Evolutionary conservation across 1,139 yeast species (phyloP), one percentile per base, ranked within the genome.

Genomic region (Nakaseomyces glabratus): DNA sequence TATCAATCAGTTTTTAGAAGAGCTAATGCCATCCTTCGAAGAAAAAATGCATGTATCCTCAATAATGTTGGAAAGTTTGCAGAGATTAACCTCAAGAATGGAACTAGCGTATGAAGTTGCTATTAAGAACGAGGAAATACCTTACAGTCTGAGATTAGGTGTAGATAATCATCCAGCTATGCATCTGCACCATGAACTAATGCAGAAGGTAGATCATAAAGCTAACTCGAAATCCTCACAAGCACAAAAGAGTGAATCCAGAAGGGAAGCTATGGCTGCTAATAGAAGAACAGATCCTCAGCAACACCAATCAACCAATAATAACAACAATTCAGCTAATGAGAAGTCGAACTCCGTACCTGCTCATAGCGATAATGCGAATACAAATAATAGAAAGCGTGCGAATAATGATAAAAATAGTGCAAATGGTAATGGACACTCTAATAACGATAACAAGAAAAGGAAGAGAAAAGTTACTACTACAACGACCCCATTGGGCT

Each of bases 11-110:
- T 60, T 66, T 37, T 62, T 78, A 40, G 73, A 70, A 46, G 95
- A 82, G 41, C 68, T 90, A 35, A 76, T 90, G 64, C 97, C 97
- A 0, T 85, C 95, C 46, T 63, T 90, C 40, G 98, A 90, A 54
- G 97, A 90, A 56, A 90, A 90, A 60, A 86, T 90, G 93, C 96
- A 90, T 55, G 96, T 90, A 24, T 93, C 97, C 3, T 79, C 90
- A 2, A 81, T 85, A 24, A 95, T 96, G 18, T 72, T 84, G 20
- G 97, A 88, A 49, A 71, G 80, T 15, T 70, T 86, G 35, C 64
- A 69, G 26, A 74, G 78, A 44, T 84, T 85, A 51, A 64, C 84
- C 46, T 68, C 66, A 35, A 66, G 96, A 33, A 69, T 90, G 45
- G 82, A 88, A 53, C 74, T 80, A 46, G 95, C 85, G 54, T 88